Evolutionary conservation across 768 basidiomycete species (phyloP), one percentile per base, ranked within the genome.

Genomic region (Lactarius akahatsu): DNA sequence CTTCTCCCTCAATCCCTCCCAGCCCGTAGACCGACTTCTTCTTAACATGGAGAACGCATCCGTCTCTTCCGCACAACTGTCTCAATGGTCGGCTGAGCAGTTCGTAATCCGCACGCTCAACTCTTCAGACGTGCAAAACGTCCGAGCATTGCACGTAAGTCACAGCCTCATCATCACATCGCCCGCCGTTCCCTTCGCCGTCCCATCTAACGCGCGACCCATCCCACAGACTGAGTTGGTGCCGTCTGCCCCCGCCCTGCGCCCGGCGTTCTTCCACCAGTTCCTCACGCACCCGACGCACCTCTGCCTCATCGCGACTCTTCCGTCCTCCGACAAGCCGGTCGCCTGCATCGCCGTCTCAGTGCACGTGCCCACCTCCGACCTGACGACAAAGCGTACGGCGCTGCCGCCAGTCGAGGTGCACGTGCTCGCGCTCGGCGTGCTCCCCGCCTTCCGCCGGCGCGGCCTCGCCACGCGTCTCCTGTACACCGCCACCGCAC

Each of bases 371-470:
- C 54, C 66, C 64, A 73, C 68, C 64, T 70, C 59, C 34, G 65
- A 57, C 59, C 63, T 70, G 36, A 74, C 26, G 15, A 4, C 66
- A 11, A 8, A 78, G 56, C 77, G 76, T 66, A 71, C 81, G 23
- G 78, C 82, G 68, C 79, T 81, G 64, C 78, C 83, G 40, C 83
- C 82, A 3, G 78, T 84, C 2, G 83, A 69, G 9, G 72, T 85
- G 26, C 80, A 83, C 71, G 80, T 85, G 66, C 81, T 84, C 38
- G 83, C 83, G 1, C 80, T 85, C 3, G 83, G 84, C 40, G 82
- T 85, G 18, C 77, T 79, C 52, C 82, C 83, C 4, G 67, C 76
- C 2, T 80, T 77, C 72, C 82, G 78, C 66, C 74, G 81, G 15
- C 71, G 71, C 41, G 81, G 82, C 43, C 72, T 84, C 43, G 83